Evolutionary conservation across 306 rosid species (phyloP).

Genomic region (Pterocarpus santalinus): DNA sequence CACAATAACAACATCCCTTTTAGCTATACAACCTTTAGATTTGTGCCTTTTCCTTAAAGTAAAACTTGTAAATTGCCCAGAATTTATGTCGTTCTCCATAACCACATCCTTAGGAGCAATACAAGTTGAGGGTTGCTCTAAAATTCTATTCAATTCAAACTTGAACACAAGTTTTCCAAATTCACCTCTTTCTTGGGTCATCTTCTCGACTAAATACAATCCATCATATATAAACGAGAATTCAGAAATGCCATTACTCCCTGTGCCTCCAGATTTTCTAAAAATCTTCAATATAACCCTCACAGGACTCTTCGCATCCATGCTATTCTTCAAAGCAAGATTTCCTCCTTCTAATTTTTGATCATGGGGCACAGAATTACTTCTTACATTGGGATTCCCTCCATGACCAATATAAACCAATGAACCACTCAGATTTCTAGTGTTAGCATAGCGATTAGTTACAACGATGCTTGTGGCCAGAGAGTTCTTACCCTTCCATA

Average conservation of each 20-base stretch:
- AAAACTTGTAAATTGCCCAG: conserved; percentile 1
- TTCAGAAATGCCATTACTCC: neutral
- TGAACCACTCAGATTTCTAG: neutral
- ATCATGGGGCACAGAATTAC: neutral
- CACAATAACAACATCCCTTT: neutral
- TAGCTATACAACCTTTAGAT: neutral
- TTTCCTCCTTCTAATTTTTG: conserved; percentile 54
- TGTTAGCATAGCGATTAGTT: conserved; percentile 44
- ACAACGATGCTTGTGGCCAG: conserved; percentile 61
- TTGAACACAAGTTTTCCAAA: conserved; percentile 53
- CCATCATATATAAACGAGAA: conserved; percentile 48
- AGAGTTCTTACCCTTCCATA: neutral
- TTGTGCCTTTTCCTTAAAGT: neutral
- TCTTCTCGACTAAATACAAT: conserved; percentile 44
- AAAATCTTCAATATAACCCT: conserved; percentile 49
- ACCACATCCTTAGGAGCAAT: neutral
- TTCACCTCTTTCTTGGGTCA: conserved; percentile 43
- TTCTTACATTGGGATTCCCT: conserved; percentile 37
- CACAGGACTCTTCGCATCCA: conserved; percentile 44
- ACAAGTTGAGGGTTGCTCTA: conserved; percentile 19
- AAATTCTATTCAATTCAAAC: conserved; percentile 40
- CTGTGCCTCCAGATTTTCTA: neutral
- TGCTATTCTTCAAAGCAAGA: conserved; percentile 60
- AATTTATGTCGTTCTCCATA: neutral
- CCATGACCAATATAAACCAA: conserved; percentile 58